These are phyloP conservation scores for Sporopachydermia lactativora DNA, from an alignment of 805 yeast species.

Conservation along the genomic window DNA sequence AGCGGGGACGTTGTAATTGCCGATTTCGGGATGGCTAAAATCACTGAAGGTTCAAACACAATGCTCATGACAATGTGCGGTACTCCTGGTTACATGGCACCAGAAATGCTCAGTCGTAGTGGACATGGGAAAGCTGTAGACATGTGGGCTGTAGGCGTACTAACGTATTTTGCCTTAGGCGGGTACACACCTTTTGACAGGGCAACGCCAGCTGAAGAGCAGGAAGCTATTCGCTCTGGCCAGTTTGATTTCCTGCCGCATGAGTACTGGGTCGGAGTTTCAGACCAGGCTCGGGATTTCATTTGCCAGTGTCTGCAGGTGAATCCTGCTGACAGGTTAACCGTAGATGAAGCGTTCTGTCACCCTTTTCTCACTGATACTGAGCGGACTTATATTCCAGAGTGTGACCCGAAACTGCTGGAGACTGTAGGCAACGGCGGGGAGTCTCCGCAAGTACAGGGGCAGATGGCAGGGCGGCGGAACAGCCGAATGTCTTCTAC, in stretches of 20 bases:
- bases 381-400: neutral
- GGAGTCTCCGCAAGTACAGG: too few species aligned
- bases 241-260: constrained; percentile 51
- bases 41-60: constrained; percentile 24
- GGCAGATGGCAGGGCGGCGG: neutral
- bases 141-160: constrained; percentile 67
- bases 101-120: constrained; percentile 40
- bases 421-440: neutral
- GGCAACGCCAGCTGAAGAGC: constrained; percentile 54
- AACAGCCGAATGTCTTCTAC: constrained; percentile 1
- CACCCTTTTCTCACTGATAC: constrained; percentile 28
- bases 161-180: constrained; percentile 53
- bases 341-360: constrained; percentile 27
- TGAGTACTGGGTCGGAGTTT: constrained; percentile 38
- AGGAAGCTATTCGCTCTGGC: constrained; percentile 42
- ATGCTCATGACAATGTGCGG: constrained; percentile 41
- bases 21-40: constrained; percentile 52
- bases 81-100: constrained; percentile 65
- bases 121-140: constrained; percentile 53
- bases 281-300: constrained; percentile 42
- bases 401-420: neutral
- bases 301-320: constrained; percentile 36
- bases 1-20: constrained; percentile 33
- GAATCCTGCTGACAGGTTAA: constrained; percentile 31
- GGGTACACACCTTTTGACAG: constrained; percentile 74